A percentile compares a stretch with the other conserved stretches of the same genome.
Evolutionary conservation across 805 yeast genomes (phyloP).

Genomic region (Pichia heedii): DNA sequence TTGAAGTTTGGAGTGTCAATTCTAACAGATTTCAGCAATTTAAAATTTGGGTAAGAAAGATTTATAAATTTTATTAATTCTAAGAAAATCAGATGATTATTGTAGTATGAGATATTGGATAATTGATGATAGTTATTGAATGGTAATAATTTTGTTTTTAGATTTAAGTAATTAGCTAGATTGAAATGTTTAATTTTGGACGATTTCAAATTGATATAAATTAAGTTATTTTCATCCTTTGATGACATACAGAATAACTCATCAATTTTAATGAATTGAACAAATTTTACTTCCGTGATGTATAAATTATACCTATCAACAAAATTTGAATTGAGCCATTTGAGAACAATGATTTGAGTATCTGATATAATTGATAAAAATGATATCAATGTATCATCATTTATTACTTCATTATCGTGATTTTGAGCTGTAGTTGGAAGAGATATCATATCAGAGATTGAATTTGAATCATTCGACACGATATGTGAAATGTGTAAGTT

Average conservation of each 20-base stretch:
- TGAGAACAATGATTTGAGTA: slow-evolving; percentile 7
- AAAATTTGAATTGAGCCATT: slow-evolving; percentile 7
- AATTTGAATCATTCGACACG: slow-evolving; percentile 9
- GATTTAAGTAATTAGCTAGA: neutral
- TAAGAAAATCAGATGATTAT: slow-evolving; percentile 20
- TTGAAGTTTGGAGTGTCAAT: slow-evolving; percentile 14
- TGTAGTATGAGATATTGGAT: slow-evolving; percentile 4
- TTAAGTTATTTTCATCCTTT: slow-evolving; percentile 7
- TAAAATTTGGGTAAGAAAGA: slow-evolving; percentile 9
- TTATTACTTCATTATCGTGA: neutral
- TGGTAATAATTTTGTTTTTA: neutral
- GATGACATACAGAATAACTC: slow-evolving; percentile 5
- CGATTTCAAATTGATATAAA: slow-evolving; percentile 4
- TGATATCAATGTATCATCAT: neutral
- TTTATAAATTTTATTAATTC: slow-evolving; percentile 20
- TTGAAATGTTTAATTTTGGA: slow-evolving; percentile 3
- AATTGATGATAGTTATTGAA: slow-evolving; percentile 1
- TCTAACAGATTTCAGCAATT: neutral
- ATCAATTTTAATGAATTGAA: slow-evolving; percentile 1
- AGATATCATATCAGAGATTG: slow-evolving; percentile 26
- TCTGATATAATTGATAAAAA: slow-evolving; percentile 3
- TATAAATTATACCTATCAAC: slow-evolving; percentile 8
- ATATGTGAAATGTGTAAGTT: slow-evolving; percentile 1
- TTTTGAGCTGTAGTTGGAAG: slow-evolving; percentile 20
- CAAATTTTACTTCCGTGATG: slow-evolving; percentile 3